These are phyloP conservation scores for Paralagenidium karlingii DNA, from an alignment of 352 stramenopile genomes.

Conservation along the genomic window DNA sequence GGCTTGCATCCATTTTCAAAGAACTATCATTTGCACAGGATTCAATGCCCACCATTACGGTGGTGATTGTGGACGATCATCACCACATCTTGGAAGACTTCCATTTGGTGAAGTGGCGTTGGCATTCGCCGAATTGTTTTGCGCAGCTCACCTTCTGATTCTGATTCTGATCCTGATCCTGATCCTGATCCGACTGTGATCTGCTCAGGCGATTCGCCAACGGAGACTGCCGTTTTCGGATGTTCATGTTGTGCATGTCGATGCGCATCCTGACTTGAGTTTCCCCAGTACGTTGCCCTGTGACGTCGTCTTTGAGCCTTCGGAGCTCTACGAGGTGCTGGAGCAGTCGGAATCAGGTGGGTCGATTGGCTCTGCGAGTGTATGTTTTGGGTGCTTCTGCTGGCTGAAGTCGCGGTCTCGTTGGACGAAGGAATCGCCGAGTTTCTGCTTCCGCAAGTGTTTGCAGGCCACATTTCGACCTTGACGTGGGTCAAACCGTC, in stretches of 20 bases:
- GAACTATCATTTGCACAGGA: too few relatives aligned
- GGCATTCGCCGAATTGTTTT: too few relatives aligned
- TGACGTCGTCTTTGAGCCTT: conserved; percentile 52
- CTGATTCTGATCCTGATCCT: not conserved
- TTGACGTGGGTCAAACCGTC: conserved; percentile 76
- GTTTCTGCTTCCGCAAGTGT: conserved; percentile 71
- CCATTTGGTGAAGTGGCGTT: conserved; percentile 21
- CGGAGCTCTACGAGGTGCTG: conserved; percentile 58
- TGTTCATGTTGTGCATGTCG: conserved; percentile 68
- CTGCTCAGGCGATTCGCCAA: conserved; percentile 47
- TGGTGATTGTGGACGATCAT: conserved; percentile 67
- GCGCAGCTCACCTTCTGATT: not conserved
- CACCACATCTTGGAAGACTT: conserved; percentile 65
- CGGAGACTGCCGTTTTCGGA: conserved; percentile 44
- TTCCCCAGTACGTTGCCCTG: conserved; percentile 35
- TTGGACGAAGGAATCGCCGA: conserved; percentile 56
- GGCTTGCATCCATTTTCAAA: too few relatives aligned
- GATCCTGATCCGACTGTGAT: not conserved
- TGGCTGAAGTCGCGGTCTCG: not conserved
- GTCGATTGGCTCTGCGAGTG: too few relatives aligned
- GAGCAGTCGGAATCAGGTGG: conserved; percentile 38
- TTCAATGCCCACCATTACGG: too few relatives aligned
- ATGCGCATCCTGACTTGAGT: conserved; percentile 79
- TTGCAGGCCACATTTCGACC: conserved; percentile 56
- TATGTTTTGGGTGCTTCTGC: not conserved